phyloP scores from a whole-genome alignment of 306 rosid species.

The Adenanthera pavonina region DNA sequence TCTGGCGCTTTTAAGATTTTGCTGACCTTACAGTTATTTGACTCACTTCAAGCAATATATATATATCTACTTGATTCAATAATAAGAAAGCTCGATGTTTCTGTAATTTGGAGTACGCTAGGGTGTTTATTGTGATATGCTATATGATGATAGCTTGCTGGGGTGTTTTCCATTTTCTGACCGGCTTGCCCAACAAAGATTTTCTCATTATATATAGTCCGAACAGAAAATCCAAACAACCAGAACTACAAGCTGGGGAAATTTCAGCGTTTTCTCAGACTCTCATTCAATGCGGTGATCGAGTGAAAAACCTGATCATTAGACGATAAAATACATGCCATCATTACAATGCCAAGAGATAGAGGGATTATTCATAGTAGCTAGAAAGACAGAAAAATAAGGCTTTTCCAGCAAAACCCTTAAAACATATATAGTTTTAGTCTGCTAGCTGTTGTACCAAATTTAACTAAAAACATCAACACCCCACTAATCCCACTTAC shows the following conservation, averaged over 20 bases:
- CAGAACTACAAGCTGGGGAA: slow-evolving; percentile 46
- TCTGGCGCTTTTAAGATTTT: not conserved
- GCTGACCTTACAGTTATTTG: not conserved
- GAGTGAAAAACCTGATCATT: slow-evolving; percentile 10
- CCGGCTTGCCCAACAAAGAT: slow-evolving; percentile 51
- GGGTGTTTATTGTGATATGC: no score
- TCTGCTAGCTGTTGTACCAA: slow-evolving; percentile 52
- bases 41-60: not conserved
- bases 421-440: slow-evolving; percentile 17
- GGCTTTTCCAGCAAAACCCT: slow-evolving; percentile 29
- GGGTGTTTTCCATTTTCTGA: slow-evolving; percentile 36
- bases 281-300: slow-evolving; percentile 45
- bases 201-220: slow-evolving; percentile 52
- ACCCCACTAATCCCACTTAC: slow-evolving; percentile 45
- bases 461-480: slow-evolving; percentile 57
- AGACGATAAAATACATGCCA: slow-evolving; percentile 5
- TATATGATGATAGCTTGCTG: not conserved
- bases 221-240: slow-evolving; percentile 59
- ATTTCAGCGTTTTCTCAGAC: slow-evolving; percentile 39
- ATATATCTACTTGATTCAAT: not conserved
- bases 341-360: slow-evolving; percentile 29
- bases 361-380: not conserved
- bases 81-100: not conserved
- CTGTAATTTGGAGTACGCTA: not conserved
- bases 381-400: slow-evolving; percentile 3